These are phyloP conservation scores for Beta corolliflora DNA, from an alignment of 179 eudicot genomes.

Conservation along the genomic window DNA sequence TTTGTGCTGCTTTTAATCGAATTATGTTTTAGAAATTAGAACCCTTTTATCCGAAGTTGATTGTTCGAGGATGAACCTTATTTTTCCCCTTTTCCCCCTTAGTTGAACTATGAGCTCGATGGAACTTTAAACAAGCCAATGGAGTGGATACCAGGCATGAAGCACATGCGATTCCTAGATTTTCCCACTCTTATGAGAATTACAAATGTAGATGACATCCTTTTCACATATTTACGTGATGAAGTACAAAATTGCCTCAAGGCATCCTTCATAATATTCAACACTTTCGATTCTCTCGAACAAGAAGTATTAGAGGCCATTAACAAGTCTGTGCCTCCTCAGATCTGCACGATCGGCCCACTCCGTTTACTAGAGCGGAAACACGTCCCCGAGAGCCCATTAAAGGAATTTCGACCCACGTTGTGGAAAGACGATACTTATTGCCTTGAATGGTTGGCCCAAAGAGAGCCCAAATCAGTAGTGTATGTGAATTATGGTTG, in stretches of 20 bases:
- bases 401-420: conserved; percentile 18
- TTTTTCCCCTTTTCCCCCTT: too few species aligned
- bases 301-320: conserved; percentile 20
- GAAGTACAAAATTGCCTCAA: conserved; percentile 17
- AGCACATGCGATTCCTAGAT: conserved; percentile 27
- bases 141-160: conserved; percentile 36
- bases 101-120: neutral
- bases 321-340: conserved; percentile 9
- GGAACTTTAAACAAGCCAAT: conserved; percentile 22
- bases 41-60: too few species aligned
- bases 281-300: too few species aligned
- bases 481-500: too few species aligned
- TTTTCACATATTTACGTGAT: conserved; percentile 24
- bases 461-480: too few species aligned
- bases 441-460: conserved; percentile 42
- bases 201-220: conserved; percentile 21
- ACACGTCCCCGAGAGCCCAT: conserved; percentile 5
- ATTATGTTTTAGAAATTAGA: too few species aligned
- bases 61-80: too few species aligned
- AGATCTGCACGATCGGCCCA: conserved; percentile 15
- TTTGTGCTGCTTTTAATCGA: too few species aligned
- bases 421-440: conserved; percentile 31
- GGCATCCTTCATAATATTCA: conserved; percentile 23
- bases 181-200: conserved; percentile 31
- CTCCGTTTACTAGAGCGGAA: neutral